Conservation (phyloP, 129 eudicot genomes). For the Ambrosia artemisiifolia region DNA sequence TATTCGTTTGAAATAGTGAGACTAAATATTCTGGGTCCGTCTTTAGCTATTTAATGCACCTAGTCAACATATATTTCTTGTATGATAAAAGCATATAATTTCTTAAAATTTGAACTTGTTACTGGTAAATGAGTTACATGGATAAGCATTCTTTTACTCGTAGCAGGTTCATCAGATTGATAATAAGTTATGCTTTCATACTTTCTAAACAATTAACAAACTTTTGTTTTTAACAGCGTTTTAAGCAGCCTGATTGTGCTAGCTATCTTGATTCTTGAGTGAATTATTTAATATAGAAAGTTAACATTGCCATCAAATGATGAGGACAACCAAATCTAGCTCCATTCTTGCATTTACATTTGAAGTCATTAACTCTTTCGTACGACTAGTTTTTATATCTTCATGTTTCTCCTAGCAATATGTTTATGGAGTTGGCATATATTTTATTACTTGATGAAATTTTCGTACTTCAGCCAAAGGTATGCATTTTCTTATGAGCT, state of each 20-base stretch:
- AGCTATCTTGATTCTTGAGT: background rate
- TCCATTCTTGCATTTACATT: background rate
- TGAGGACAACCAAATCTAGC: background rate
- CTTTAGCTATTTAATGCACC: slow-evolving; percentile 9
- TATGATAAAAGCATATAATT: background rate
- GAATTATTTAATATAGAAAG: background rate
- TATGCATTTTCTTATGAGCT: slow-evolving; percentile 15
- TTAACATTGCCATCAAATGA: background rate
- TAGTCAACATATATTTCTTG: background rate
- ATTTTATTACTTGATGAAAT: background rate
- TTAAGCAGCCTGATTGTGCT: background rate
- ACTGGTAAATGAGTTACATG: background rate
- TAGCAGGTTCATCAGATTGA: background rate
- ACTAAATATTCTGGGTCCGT: background rate
- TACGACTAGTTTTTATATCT: background rate
- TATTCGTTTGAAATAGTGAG: background rate
- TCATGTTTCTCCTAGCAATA: slow-evolving; percentile 14
- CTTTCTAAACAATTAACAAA: background rate
- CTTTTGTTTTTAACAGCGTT: background rate
- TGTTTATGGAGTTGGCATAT: slow-evolving; percentile 7
- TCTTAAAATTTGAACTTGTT: background rate
- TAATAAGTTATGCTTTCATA: background rate
- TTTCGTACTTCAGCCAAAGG: background rate
- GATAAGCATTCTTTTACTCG: background rate
- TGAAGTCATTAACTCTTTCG: background rate